A percentile compares a stretch with the other conserved stretches of the same genome.
phyloP scores from a whole-genome alignment of 331 rosid genomes.

The Quercus phellos region DNA sequence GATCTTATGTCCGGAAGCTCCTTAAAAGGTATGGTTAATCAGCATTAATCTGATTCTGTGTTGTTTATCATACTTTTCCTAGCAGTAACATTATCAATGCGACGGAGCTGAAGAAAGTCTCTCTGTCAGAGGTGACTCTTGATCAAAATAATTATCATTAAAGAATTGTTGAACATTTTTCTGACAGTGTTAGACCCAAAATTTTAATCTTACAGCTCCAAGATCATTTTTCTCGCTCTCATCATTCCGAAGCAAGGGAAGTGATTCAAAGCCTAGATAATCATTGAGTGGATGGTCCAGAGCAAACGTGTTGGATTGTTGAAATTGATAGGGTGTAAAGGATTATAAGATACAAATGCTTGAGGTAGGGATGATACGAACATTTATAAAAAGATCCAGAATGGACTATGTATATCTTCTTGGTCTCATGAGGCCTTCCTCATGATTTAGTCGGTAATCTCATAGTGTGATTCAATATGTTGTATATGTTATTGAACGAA shows the following conservation, averaged over 20 bases:
- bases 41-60: constrained; percentile 5
- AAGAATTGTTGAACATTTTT: constrained; percentile 2
- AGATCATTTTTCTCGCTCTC: constrained; percentile 91
- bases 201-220: constrained; percentile 69
- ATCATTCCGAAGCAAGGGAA: constrained; percentile 91
- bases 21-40: constrained; percentile 61
- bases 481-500: constrained; percentile 51
- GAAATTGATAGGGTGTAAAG: constrained; percentile 49
- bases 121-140: neutral
- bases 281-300: constrained; percentile 2
- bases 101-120: constrained; percentile 11
- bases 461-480: constrained; percentile 60
- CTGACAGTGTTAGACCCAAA: constrained; percentile 13
- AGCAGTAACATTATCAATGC: neutral
- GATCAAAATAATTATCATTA: neutral
- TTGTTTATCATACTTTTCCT: neutral
- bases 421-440: constrained; percentile 50
- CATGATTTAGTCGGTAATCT: constrained; percentile 49
- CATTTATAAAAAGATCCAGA: constrained; percentile 40
- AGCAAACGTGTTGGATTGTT: constrained; percentile 38
- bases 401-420: constrained; percentile 61
- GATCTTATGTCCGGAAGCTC: constrained; percentile 95
- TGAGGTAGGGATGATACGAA: constrained; percentile 48
- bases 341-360: constrained; percentile 31
- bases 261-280: constrained; percentile 83